Evolutionary conservation across 352 stramenopile genomes (phyloP), one percentile per base, ranked within the genome.

Genomic region (Halophytophthora polymorphica): DNA sequence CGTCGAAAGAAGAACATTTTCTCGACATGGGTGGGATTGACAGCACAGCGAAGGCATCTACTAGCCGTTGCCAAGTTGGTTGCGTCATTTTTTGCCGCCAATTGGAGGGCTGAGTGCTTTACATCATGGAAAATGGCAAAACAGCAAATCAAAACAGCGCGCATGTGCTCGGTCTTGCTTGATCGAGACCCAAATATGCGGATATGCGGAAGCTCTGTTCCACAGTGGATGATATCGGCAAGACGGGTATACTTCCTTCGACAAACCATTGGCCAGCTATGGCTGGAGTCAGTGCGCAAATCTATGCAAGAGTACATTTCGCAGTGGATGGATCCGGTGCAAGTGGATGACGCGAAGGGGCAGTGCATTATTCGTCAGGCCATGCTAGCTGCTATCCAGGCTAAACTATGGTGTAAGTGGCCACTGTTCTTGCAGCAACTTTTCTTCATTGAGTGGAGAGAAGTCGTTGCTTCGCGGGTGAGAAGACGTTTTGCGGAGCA

Each of bases 361-460:
- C 49, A 52, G 31, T 43, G 48, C 14, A 47, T 31, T 19, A 69
- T 57, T 12, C 61, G 50, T 19, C 71, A 68, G 17, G 45, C 50
- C 7, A 17, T 53, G 4, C 35, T 88, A 6, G 50, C 50, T 18
- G 52, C 55, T 2, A 61, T 88, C 18, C 70, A 69, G 41, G 47
- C 45, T 0, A 64, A 66, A 33, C 46, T 86, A 10, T 83, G 69
- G 50, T 55, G 49, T 38, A 77, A 62, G 34, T 64, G 58, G 49
- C 70, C 66, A 2, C 31, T 66, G 1, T 74, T 56, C 13, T 61
- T 37, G 0, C 50, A 53, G 28, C 59, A 53, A 2, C 58, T 54
- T 11, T 58, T 58, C 18, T 68, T 82, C 44, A 28, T 21, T 4
- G 43, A 62, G 3, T 82, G 71, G 71, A 69, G 57, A 31, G 3